A percentile compares a stretch with the other conserved stretches of the same genome.
These are phyloP conservation scores for Grigorovia jiainica DNA, from an alignment of 805 yeast species.

Conservation along the genomic window DNA sequence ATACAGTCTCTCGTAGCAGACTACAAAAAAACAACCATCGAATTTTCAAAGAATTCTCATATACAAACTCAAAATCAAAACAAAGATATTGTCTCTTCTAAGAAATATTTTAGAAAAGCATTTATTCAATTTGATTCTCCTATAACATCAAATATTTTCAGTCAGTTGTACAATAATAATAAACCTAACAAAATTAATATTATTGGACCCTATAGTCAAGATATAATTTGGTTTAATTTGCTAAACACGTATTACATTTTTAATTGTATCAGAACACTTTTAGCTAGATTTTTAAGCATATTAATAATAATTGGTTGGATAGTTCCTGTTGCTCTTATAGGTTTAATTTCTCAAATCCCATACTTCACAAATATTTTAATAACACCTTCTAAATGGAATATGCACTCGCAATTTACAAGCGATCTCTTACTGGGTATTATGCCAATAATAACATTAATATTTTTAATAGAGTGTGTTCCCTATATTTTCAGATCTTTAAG, in stretches of 20 bases:
- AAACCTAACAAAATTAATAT: slow-evolving; percentile 37
- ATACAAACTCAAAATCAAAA: neutral
- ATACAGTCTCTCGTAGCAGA: neutral
- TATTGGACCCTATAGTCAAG: slow-evolving; percentile 52
- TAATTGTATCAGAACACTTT: slow-evolving; percentile 30
- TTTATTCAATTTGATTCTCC: slow-evolving; percentile 55
- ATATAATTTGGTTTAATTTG: slow-evolving; percentile 64
- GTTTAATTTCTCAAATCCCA: slow-evolving; percentile 66
- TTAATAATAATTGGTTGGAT: slow-evolving; percentile 59
- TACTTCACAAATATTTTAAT: slow-evolving; percentile 36
- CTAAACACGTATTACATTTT: slow-evolving; percentile 30
- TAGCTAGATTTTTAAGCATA: slow-evolving; percentile 39
- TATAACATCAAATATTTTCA: slow-evolving; percentile 52
- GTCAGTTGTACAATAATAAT: slow-evolving; percentile 41
- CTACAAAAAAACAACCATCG: neutral
- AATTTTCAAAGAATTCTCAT: slow-evolving; percentile 2
- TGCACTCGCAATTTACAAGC: slow-evolving; percentile 43
- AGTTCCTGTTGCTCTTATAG: slow-evolving; percentile 74
- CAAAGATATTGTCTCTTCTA: neutral
- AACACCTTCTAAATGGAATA: slow-evolving; percentile 34
- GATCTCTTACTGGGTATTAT: slow-evolving; percentile 51
- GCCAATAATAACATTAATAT: slow-evolving; percentile 57
- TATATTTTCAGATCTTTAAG: slow-evolving; percentile 46
- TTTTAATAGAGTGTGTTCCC: slow-evolving; percentile 56
- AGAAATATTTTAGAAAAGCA: slow-evolving; percentile 31